phyloP scores from a whole-genome alignment of 495 filamentous ascomycete genomes.

The Daldinia caldariorum region DNA sequence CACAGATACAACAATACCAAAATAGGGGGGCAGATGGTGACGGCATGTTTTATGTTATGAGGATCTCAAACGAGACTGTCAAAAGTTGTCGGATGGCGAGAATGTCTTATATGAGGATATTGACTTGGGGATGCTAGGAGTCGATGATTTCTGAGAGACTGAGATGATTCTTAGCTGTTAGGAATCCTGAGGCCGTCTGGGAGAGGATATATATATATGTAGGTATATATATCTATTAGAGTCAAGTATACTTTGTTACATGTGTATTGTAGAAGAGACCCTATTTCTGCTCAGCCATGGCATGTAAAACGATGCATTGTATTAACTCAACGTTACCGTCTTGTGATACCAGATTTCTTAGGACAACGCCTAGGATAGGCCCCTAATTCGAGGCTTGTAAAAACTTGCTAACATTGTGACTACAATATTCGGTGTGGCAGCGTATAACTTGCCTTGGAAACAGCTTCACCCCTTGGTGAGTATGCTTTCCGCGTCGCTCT shows the following conservation, averaged over 20 bases:
- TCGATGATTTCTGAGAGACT: background rate
- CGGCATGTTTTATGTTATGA: background rate
- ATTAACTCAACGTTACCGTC: background rate
- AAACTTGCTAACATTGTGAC: background rate
- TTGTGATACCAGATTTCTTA: background rate
- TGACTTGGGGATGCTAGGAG: no score
- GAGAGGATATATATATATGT: background rate
- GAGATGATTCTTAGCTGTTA: background rate
- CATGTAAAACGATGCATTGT: background rate
- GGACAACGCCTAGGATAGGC: constrained; percentile 4
- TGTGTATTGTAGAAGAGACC: background rate
- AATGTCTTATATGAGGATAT: background rate
- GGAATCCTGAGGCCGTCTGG: background rate
- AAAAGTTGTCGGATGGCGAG: background rate
- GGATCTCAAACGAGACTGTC: background rate
- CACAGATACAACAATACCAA: constrained; percentile 12
- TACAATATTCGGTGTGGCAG: constrained; percentile 12
- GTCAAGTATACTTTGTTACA: background rate
- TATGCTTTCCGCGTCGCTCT: background rate
- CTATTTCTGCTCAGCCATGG: background rate
- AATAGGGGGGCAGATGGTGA: background rate
- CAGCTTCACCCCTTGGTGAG: constrained; percentile 8
- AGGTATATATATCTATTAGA: background rate
- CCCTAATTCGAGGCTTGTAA: constrained; percentile 4
- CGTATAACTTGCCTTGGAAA: background rate